A percentile compares a stretch with the other conserved stretches of the same genome.
phyloP scores from a whole-genome alignment of 768 basidiomycete species.

The Tricholoma furcatifolium region DNA sequence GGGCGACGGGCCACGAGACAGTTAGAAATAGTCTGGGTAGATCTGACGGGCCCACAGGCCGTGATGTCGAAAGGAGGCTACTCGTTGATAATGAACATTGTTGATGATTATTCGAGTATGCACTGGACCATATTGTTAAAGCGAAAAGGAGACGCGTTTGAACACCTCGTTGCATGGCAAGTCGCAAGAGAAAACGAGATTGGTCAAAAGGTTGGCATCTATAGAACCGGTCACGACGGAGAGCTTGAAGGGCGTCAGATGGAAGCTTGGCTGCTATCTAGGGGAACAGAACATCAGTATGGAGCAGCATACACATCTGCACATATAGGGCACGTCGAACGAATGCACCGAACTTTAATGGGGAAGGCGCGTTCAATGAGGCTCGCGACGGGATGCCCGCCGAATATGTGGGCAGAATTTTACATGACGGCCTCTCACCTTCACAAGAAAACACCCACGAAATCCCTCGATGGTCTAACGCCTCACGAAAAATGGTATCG shows the following conservation, averaged over 20 bases:
- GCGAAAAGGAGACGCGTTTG: background rate
- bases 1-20: too few relatives aligned
- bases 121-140: background rate
- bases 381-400: slow-evolving; percentile 16
- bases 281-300: slow-evolving; percentile 15
- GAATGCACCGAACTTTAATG: too few relatives aligned
- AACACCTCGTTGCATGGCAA: too few relatives aligned
- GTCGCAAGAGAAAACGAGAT: background rate
- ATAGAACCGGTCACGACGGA: too few relatives aligned
- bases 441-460: too few relatives aligned
- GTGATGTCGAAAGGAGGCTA: background rate
- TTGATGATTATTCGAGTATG: background rate
- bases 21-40: too few relatives aligned
- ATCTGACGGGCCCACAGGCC: too few relatives aligned
- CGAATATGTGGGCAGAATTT: too few relatives aligned
- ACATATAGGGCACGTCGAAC: slow-evolving; percentile 33
- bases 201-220: too few relatives aligned
- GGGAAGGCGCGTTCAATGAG: slow-evolving; percentile 25
- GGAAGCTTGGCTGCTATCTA: slow-evolving; percentile 14
- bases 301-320: slow-evolving; percentile 29
- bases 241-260: slow-evolving; percentile 26
- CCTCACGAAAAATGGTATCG: slow-evolving; percentile 21
- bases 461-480: slow-evolving; percentile 6
- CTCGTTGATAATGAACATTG: too few relatives aligned
- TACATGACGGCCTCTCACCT: too few relatives aligned